A percentile compares a stretch with the other conserved stretches of the same genome.
phyloP scores from a whole-genome alignment of 192 early-diverging fungal species.

The Helicostylum pulchrum region DNA sequence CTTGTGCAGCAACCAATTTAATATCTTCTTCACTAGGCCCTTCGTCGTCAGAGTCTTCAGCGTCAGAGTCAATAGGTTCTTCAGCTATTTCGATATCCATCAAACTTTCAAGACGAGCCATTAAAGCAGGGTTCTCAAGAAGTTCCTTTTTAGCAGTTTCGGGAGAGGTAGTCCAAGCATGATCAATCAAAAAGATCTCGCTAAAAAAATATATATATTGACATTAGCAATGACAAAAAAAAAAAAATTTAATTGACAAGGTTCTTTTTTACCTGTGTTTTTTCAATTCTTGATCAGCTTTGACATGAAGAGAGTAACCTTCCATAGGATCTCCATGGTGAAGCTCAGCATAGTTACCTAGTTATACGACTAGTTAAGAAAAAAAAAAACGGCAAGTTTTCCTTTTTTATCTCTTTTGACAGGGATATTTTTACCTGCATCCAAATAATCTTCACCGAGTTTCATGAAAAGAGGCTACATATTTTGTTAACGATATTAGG shows the following conservation, averaged over 20 bases:
- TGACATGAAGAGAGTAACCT: conserved; percentile 50
- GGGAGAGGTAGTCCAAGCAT: conserved; percentile 69
- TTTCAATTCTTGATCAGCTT: conserved; percentile 40
- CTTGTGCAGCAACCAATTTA: conserved; percentile 55
- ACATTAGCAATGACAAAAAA: background rate
- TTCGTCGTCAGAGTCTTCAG: conserved; percentile 36
- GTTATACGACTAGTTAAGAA: background rate
- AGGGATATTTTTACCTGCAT: conserved; percentile 37
- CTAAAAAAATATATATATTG: conserved; percentile 19
- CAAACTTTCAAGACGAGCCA: conserved; percentile 61
- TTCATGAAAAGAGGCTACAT: conserved; percentile 49
- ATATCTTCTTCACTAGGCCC: conserved; percentile 34
- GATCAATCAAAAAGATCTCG: conserved; percentile 67
- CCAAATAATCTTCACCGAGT: conserved; percentile 47
- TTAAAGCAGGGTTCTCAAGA: conserved; percentile 46
- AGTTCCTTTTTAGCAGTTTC: conserved; percentile 54
- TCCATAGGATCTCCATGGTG: conserved; percentile 49
- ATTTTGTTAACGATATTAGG: too few relatives aligned
- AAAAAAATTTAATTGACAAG: background rate
- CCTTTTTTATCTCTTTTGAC: background rate
- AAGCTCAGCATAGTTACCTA: conserved; percentile 40
- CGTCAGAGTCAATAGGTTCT: conserved; percentile 33
- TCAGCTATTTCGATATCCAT: conserved; percentile 54
- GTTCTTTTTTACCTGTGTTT: conserved; percentile 47
- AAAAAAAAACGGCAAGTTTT: too few relatives aligned